Evolutionary conservation across 2,329 filamentous ascomycete species (phyloP), one percentile per base, ranked within the genome.

Genomic region (Verticillium dahliae): DNA sequence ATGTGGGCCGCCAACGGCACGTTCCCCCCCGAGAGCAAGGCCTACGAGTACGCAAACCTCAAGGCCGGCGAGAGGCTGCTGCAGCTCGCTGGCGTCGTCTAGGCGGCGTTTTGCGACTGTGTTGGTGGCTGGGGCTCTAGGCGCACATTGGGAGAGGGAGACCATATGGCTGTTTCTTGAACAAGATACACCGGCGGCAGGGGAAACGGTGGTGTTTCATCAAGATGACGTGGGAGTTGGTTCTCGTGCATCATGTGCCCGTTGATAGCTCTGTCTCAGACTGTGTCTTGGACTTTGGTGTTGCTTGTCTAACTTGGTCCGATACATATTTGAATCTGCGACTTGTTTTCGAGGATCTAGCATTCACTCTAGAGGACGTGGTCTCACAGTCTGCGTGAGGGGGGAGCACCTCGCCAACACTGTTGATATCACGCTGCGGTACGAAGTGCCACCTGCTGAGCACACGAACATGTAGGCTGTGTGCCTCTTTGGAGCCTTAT

Each of bases 1-100:
- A 83, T 97, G 57, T 97, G 93, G 89, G 88, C 92, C 33, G 89
- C 89, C 65, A 94, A 94, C 71, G 92, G 93, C 62, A 90, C 93
- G 33, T 90, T 98, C 68, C 92, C 92, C 1, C 85, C 86, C 13
- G 90, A 90, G 65, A 88, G 85, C 52, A 88, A 86, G 75, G 86
- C 85, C 2, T 88, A 87, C 69, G 83, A 85, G 64, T 86, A 85
- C 67, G 85, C 86, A 64, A 88, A 88, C 70, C 72, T 87, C 55
- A 79, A 79, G 62, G 85, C 81, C 39, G 86, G 86, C 41, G 82
- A 88, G 71, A 78, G 80, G 35, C 73, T 89, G 58, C 74, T 88
- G 68, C 80, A 85, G 69, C 70, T 84, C 62, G 72, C 75, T 60
- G 71, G 71, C 45, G 68, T 73, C 41, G 61, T 68, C 55, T 65